phyloP scores from a whole-genome alignment of 2,329 filamentous ascomycete species.

The Sporothrix variecibatus region DNA sequence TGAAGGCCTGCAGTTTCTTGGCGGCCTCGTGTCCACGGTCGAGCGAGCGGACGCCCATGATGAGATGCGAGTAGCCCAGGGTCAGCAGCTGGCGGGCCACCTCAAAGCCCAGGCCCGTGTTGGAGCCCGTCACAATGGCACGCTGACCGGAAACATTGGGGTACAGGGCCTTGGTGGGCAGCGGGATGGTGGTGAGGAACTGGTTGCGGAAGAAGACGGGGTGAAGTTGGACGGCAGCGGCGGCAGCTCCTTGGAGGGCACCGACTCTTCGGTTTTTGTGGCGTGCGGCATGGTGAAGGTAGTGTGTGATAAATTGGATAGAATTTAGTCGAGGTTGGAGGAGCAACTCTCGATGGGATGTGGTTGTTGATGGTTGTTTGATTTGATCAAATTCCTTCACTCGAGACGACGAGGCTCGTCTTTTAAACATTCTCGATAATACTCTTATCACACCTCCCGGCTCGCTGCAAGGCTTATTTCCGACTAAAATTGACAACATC shows the following conservation, averaged over 20 bases:
- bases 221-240: conserved; percentile 15
- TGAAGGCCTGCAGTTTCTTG: conserved; percentile 20
- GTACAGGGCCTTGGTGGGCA: conserved; percentile 22
- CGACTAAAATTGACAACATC: neutral
- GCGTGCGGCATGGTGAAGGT: conserved; percentile 2
- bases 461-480: neutral
- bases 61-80: conserved; percentile 25
- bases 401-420: neutral
- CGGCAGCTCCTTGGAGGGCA: conserved; percentile 24
- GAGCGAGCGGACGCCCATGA: conserved; percentile 30
- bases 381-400: too few species aligned
- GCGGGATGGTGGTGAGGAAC: conserved; percentile 25
- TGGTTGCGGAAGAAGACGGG: conserved; percentile 28
- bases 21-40: conserved; percentile 26
- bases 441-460: neutral
- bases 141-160: conserved; percentile 14
- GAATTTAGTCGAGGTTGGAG: neutral
- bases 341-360: neutral
- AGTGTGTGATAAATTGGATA: neutral
- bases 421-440: neutral
- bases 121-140: conserved; percentile 28
- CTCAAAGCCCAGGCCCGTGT: conserved; percentile 30
- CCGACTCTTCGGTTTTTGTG: neutral
- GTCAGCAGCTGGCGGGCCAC: conserved; percentile 28
- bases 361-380: neutral